Base-by-base conservation (phyloP, 805 yeast genomes). In the Schwanniomyces occidentalis region DNA sequence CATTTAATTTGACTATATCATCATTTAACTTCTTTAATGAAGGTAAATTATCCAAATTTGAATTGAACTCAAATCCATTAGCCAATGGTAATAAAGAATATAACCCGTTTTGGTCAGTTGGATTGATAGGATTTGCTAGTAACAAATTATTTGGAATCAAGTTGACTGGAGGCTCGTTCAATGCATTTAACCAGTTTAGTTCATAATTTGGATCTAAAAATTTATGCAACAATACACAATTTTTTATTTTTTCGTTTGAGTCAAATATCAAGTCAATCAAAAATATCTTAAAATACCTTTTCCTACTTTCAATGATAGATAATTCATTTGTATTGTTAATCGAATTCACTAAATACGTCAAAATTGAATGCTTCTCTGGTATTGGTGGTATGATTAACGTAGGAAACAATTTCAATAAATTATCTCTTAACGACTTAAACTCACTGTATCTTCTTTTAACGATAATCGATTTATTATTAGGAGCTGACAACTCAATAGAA, bases 61-160 rank as follows among this genome's bases (percentile, higher is more conserved):
- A 49, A 37, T 45, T 49, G 35, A 61, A 56, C 18, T 64, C 69
- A 36, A 61, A 64, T 6, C 71, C 69, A 32, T 58, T 54, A 4
- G 68, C 59, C 17, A 62, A 48, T 1, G 82, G 81, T 12, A 77
- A 46, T 28, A 73, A 67, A 7, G 71, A 49, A 35, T 75, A 71
- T 32, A 75, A 65, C 2, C 82, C 80, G 48, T 74, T 75, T 23
- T 75, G 80, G 33, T 67, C 71, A 1, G 73, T 63, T 3, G 82
- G 79, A 40, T 73, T 54, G 22, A 67, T 48, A 2, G 80, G 77
- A 20, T 76, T 74, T 4, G 76, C 70, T 12, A 76, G 54, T 14
- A 76, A 50, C 23, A 73, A 52, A 29, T 74, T 73, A 31, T 68
- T 64, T 3, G 81, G 77, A 3, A 76, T 56, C 18, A 65, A 45